phyloP scores from a whole-genome alignment of 139 green algal genomes.

The Astrephomene gubernaculifera region DNA sequence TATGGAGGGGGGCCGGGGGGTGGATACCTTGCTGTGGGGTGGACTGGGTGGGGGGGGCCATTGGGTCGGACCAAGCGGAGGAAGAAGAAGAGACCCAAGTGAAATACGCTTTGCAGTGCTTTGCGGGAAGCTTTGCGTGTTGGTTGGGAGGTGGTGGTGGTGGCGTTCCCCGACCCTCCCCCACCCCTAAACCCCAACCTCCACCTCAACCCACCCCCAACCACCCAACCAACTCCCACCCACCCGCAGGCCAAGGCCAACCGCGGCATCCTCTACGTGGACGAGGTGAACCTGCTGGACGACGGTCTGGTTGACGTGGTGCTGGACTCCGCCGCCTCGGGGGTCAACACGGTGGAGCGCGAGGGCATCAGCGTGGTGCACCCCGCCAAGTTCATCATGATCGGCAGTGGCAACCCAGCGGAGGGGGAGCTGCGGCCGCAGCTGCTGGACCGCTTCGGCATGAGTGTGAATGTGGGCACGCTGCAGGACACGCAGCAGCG shows the following conservation, averaged over 20 bases:
- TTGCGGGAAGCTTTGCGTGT: too few relatives aligned
- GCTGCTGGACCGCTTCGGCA: slow-evolving; percentile 96
- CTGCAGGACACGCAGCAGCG: slow-evolving; percentile 80
- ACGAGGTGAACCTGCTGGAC: slow-evolving; percentile 90
- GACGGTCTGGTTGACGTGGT: slow-evolving; percentile 88
- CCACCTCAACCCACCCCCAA: background rate
- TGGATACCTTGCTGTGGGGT: too few relatives aligned
- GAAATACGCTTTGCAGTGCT: too few relatives aligned
- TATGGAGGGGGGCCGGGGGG: too few relatives aligned
- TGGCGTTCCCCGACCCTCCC: too few relatives aligned
- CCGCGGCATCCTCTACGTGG: slow-evolving; percentile 88
- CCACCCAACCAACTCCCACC: background rate
- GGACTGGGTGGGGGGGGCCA: too few relatives aligned
- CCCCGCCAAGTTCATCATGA: slow-evolving; percentile 96
- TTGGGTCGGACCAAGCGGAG: too few relatives aligned
- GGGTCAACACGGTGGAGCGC: slow-evolving; percentile 96
- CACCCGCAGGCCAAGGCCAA: slow-evolving; percentile 73
- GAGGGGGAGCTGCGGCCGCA: slow-evolving; percentile 96
- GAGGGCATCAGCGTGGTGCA: slow-evolving; percentile 93
- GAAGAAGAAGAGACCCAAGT: too few relatives aligned
- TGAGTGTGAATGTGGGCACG: slow-evolving; percentile 86
- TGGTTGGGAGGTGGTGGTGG: too few relatives aligned
- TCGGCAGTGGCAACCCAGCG: slow-evolving; percentile 85
- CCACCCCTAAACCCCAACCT: too few relatives aligned
- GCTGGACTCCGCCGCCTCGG: slow-evolving; percentile 81